Base-by-base conservation (phyloP, 2,329 filamentous ascomycete genomes). In the Cercospora canescens region DNA sequence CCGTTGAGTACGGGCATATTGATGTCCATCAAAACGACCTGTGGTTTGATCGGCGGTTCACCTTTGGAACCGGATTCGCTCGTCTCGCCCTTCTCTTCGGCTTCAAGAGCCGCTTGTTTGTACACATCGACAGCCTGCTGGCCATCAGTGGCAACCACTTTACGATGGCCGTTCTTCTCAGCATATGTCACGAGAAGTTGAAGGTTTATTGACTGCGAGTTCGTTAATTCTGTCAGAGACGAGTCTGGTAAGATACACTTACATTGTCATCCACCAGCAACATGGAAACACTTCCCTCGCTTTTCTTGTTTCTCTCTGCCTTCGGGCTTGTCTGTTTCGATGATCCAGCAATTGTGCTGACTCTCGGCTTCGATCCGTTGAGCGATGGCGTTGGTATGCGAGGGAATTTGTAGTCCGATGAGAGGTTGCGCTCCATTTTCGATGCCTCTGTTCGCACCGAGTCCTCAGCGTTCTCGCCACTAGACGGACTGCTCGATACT, bases 71-170 rank as follows among this genome's bases (percentile, higher is more conserved):
- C 52, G 2, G n/a, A 24, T n/a, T 39, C 41, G 8, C 56, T 63
- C 39, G 39, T 45, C 34, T 39, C 34, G 14, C 41, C 34, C 54
- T 63, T 48, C 52, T 48, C 37, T 61, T 65, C 64, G 24, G 52
- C 60, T 16, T 55, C 54, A 4, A 63, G 56, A 18, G 58, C 65
- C 2, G 62, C 62, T 56, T 62, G 62, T 41, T 81, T 77, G 64
- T 82, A 83, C 32, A 74, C 74, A 6, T 82, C 75, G 0, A 86
- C 79, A 2, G 84, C 84, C 71, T 85, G 79, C 1, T 81, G 76
- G 6, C 84, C 84, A 67, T 86, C 80, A 24, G 73, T 74, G 1
- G 83, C 84, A 14, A 79, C 79, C n/a, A 79, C 76, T 4, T 76
- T 75, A n/a, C 75, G 78, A 3, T 81, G 80, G 2, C 80, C 77